Percentiles rank a stretch among this genome's conserved stretches.
phyloP scores from a whole-genome alignment of 495 filamentous ascomycete species.

The Hypoxylon lenormandii region DNA sequence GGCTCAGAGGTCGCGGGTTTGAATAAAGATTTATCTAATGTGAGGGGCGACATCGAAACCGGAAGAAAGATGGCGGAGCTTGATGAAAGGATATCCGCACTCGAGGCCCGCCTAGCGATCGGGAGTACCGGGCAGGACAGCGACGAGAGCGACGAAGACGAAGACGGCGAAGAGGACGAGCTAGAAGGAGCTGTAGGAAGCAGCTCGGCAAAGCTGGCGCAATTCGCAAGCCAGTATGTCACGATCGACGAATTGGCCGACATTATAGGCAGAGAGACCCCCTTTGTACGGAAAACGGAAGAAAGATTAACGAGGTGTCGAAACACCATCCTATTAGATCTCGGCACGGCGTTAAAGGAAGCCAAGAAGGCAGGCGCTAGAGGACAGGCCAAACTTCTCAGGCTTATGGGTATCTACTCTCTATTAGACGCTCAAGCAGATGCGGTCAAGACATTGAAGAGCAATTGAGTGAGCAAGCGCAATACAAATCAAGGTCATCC shows the following conservation, averaged over 20 bases:
- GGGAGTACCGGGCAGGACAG: slow-evolving; percentile 53
- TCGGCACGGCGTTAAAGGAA: slow-evolving; percentile 82
- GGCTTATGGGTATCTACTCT: slow-evolving; percentile 80
- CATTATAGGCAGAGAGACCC: slow-evolving; percentile 56
- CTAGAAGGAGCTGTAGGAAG: slow-evolving; percentile 52
- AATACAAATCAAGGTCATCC: background rate
- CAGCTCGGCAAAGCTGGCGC: slow-evolving; percentile 57
- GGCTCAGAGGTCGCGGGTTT: slow-evolving; percentile 58
- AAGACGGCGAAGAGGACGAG: slow-evolving; percentile 52
- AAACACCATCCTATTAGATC: slow-evolving; percentile 84
- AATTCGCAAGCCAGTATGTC: slow-evolving; percentile 60
- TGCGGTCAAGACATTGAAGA: slow-evolving; percentile 76
- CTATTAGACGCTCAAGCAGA: slow-evolving; percentile 79
- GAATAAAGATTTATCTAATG: slow-evolving; percentile 55
- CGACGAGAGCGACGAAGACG: slow-evolving; percentile 51
- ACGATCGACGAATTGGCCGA: slow-evolving; percentile 55
- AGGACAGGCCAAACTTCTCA: slow-evolving; percentile 71
- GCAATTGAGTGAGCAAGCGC: slow-evolving; percentile 43
- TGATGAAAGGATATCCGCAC: slow-evolving; percentile 74
- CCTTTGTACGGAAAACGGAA: slow-evolving; percentile 65
- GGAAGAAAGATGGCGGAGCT: slow-evolving; percentile 77
- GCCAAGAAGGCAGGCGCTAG: slow-evolving; percentile 66
- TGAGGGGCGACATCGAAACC: slow-evolving; percentile 60
- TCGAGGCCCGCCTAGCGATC: slow-evolving; percentile 75
- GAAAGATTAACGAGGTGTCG: slow-evolving; percentile 65